phyloP scores from a whole-genome alignment of 2,329 filamentous ascomycete genomes.

The Arachnopeziza araneosa region DNA sequence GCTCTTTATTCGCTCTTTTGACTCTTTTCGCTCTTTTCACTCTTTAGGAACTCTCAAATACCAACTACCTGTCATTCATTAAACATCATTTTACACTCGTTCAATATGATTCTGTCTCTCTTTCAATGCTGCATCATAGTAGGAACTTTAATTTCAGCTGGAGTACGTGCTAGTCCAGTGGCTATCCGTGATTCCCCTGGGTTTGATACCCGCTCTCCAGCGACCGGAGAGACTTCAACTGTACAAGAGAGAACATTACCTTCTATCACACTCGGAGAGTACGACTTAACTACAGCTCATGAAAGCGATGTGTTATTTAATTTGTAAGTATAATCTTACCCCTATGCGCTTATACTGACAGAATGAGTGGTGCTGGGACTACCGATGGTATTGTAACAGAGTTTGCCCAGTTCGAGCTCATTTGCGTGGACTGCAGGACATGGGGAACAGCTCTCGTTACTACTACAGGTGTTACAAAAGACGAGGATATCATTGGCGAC shows the following conservation, averaged over 20 bases:
- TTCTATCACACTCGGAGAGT: constrained; percentile 6
- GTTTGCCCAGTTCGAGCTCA: constrained; percentile 1
- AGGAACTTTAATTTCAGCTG: neutral
- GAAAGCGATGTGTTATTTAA: constrained; percentile 17
- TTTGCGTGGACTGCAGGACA: constrained; percentile 22
- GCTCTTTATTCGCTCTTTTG: neutral
- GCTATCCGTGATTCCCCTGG: neutral
- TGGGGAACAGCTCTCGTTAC: constrained; percentile 21
- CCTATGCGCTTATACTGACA: neutral
- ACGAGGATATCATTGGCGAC: neutral
- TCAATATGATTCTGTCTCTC: neutral
- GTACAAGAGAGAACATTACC: neutral
- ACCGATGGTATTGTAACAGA: neutral
- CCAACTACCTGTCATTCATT: neutral
- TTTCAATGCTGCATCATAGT: neutral
- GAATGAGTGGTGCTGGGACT: neutral
- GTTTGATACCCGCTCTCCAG: neutral
- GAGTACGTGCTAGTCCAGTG: neutral
- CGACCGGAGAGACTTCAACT: neutral
- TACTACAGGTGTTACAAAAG: constrained; percentile 4
- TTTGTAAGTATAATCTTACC: constrained; percentile 10
- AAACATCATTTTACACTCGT: neutral
- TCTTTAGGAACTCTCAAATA: neutral
- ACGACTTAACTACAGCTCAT: constrained; percentile 7
- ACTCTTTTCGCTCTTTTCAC: neutral